Percentiles rank a stretch among this genome's conserved stretches.
Evolutionary conservation across 768 basidiomycete species (phyloP).

Genomic region (Cyclocybe cylindracea): DNA sequence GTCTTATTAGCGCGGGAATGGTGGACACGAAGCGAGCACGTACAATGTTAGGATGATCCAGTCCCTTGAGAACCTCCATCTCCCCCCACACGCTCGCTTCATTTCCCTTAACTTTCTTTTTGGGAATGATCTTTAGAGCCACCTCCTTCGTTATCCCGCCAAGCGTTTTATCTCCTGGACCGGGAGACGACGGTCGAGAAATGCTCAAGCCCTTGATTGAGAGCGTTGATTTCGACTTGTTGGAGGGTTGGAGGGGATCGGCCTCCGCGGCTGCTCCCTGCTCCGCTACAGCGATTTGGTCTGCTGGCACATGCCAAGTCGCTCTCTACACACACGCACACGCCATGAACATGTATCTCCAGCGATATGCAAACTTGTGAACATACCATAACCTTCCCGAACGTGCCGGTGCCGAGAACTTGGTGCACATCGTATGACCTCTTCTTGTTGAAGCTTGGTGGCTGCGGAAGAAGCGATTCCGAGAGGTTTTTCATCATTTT

Average conservation of each 20-base stretch:
- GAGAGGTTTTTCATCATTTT: constrained; percentile 43
- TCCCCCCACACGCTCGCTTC: constrained; percentile 88
- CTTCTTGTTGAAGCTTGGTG: constrained; percentile 86
- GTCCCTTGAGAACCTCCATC: constrained; percentile 88
- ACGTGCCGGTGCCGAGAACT: constrained; percentile 82
- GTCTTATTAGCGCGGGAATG: background rate
- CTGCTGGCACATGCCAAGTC: too few species aligned
- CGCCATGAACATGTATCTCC: too few species aligned
- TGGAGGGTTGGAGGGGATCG: too few species aligned
- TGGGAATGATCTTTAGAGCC: constrained; percentile 88
- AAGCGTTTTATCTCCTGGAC: constrained; percentile 19
- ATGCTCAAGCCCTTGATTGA: constrained; percentile 11
- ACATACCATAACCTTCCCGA: too few species aligned
- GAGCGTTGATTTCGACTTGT: constrained; percentile 13
- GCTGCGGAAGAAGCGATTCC: constrained; percentile 77
- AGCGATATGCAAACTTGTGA: too few species aligned
- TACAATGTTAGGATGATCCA: constrained; percentile 92
- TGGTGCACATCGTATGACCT: constrained; percentile 78
- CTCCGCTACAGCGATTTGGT: too few species aligned
- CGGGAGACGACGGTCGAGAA: constrained; percentile 24
- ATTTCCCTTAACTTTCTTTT: constrained; percentile 94
- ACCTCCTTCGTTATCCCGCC: constrained; percentile 65
- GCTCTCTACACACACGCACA: too few species aligned
- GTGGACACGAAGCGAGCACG: constrained; percentile 17
- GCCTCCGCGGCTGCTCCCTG: too few species aligned